Conservation (phyloP, 176 grass and related monocot genomes). For the Panicum miliaceum region DNA sequence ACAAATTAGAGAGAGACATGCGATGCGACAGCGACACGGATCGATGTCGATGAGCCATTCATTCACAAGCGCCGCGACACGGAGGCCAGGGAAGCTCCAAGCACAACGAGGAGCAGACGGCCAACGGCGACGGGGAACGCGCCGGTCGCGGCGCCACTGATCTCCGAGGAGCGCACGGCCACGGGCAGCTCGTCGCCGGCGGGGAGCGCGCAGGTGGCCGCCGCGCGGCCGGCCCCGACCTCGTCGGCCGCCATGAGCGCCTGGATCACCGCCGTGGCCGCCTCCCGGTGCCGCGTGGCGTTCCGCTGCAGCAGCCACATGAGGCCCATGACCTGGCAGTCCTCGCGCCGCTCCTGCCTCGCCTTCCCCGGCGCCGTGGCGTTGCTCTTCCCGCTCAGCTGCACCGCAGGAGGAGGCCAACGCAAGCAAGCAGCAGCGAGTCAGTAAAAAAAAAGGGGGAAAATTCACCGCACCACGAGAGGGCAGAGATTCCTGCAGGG, state of each 20-base stretch:
- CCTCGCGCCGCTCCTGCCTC: constrained; percentile 40
- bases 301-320: constrained; percentile 82
- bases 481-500: constrained; percentile 29
- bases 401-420: not conserved
- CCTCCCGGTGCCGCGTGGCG: constrained; percentile 52
- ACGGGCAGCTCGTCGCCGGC: constrained; percentile 52
- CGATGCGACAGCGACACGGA: not conserved
- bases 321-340: constrained; percentile 84
- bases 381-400: constrained; percentile 61
- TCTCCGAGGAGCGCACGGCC: constrained; percentile 64
- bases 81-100: not conserved
- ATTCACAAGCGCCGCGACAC: constrained; percentile 16
- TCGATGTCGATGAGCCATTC: not conserved
- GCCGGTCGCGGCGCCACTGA: constrained; percentile 33
- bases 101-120: not conserved
- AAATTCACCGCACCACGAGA: not conserved
- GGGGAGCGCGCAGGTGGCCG: constrained; percentile 56
- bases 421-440: not conserved
- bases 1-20: not conserved
- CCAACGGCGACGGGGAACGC: not conserved
- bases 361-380: constrained; percentile 2
- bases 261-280: constrained; percentile 62
- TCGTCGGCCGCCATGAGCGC: constrained; percentile 73
- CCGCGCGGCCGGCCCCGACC: not conserved
- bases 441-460: not conserved